A percentile compares a stretch with the other conserved stretches of the same genome.
Evolutionary conservation across 2,329 filamentous ascomycete species (phyloP).

Genomic region (Exserohilum turcica): DNA sequence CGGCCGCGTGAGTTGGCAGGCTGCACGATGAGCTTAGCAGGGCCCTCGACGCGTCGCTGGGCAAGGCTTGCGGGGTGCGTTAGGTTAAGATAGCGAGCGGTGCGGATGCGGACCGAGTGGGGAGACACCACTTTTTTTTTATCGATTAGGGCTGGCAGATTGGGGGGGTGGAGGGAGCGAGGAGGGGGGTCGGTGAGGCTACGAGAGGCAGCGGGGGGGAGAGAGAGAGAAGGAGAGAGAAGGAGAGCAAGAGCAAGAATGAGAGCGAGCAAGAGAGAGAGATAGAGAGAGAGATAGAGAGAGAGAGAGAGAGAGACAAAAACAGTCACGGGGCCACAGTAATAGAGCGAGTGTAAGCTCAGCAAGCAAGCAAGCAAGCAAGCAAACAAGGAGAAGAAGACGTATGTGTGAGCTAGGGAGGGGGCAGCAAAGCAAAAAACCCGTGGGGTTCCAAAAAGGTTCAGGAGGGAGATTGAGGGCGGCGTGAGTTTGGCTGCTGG

Average conservation of each 20-base stretch:
- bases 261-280: neutral
- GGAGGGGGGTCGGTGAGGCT: too few species aligned
- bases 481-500: constrained; percentile 15
- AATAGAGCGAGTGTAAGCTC: neutral
- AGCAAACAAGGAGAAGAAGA: neutral
- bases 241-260: neutral
- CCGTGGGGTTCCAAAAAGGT: neutral
- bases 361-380: neutral
- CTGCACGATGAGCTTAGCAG: constrained; percentile 17
- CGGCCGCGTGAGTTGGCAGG: constrained; percentile 29
- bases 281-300: neutral
- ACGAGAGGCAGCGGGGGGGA: too few species aligned
- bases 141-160: constrained; percentile 26
- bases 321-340: neutral
- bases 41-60: constrained; percentile 26
- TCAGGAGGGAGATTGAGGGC: constrained; percentile 27
- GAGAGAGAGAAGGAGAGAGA: neutral
- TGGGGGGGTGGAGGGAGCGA: neutral
- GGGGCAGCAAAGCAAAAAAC: neutral
- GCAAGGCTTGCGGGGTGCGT: constrained; percentile 35
- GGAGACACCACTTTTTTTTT: constrained; percentile 17
- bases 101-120: constrained; percentile 22
- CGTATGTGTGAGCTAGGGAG: neutral
- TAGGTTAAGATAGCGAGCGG: constrained; percentile 16
- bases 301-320: neutral